phyloP scores from a whole-genome alignment of 2,329 filamentous ascomycete species.

The Nemania sp. region DNA sequence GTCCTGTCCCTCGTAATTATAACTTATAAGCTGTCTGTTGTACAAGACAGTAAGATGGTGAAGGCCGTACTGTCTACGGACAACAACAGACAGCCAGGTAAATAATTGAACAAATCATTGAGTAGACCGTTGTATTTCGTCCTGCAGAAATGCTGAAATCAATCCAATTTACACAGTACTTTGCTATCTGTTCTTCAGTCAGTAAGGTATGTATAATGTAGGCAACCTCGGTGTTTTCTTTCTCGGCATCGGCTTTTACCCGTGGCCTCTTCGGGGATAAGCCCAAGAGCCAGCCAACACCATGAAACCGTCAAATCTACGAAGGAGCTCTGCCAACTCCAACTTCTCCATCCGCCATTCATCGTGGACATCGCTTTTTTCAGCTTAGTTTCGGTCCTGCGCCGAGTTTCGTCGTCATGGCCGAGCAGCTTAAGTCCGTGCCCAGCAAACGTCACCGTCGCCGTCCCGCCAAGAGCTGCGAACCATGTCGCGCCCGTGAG shows the following conservation, averaged over 20 bases:
- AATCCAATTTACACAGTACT: no score
- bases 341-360: background rate
- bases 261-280: background rate
- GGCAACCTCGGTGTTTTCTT: background rate
- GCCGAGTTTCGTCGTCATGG: constrained; percentile 17
- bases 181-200: no score
- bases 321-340: background rate
- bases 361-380: background rate
- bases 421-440: constrained; percentile 27
- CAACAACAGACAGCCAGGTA: no score
- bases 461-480: constrained; percentile 29
- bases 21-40: no score
- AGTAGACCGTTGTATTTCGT: no score
- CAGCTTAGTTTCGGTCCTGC: background rate
- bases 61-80: no score
- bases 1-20: no score
- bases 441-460: constrained; percentile 22
- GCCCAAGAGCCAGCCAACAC: background rate
- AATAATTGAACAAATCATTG: no score
- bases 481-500: constrained; percentile 29
- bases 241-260: background rate
- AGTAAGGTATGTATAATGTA: no score
- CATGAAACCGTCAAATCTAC: background rate
- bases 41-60: no score
- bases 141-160: no score